Base-by-base conservation (phyloP, 225 moss, liverwort and hornwort genomes). In the Sphagnum tenellum region DNA sequence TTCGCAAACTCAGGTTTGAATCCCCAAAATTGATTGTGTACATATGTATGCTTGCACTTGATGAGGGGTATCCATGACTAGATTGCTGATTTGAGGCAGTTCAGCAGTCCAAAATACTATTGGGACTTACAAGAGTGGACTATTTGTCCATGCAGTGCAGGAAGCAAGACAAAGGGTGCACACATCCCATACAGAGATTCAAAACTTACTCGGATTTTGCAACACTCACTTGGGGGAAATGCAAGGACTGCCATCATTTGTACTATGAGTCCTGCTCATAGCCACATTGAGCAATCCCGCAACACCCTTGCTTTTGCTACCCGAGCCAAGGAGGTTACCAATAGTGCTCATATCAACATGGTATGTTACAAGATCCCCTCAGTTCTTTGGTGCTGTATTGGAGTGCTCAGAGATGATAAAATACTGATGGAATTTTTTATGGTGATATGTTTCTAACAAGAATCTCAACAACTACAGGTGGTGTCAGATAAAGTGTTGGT, bases 141-240 rank as follows among this genome's bases (percentile, higher is more conserved):
- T 29, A 29, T 29, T 29, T 29, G 29, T 29, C 29, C 29, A 65
- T 80, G 69, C 89, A 94, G 94, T 72, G 79, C 77, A 71, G 88
- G 89, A 53, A 75, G 82, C 71, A 95, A 92, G 72, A 75, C 59
- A 48, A 98, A 88, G 72, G 65, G 52, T 68, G 93, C 77, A 44
- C 98, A 98, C 61, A 86, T 98, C 57, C 98, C 98, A 12, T 98
- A 98, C 68, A 90, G 98, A 70, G 98, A 98, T 60, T 98, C 98
- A 46, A 98, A 98, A 76, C 77, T 98, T 44, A 98, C 98, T 3
- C 85, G 98, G 73, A 98, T 98, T 68, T 64, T 98, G 46, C 98
- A 98, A 76, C 93, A 98, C 62, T 98, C 98, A 0, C 79, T 98
- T 11, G 98, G 98, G 61, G 98, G 98, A 45, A 98, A 98, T 69